Base-by-base conservation (phyloP, 2,329 filamentous ascomycete species). In the Curvularia eragrostidis region DNA sequence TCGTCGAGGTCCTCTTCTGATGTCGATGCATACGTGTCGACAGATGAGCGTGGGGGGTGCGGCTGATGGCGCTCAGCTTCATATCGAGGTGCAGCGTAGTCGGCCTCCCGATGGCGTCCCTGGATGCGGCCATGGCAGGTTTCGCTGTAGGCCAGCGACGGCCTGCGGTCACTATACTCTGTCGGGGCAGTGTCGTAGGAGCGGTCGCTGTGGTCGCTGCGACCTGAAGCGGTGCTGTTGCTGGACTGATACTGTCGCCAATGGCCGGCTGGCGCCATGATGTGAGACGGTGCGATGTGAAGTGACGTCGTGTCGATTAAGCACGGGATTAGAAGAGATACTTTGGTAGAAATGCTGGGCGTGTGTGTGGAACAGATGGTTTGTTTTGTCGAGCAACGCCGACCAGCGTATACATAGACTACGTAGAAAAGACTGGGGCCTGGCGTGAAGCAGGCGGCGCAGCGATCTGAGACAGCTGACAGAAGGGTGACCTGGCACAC, bases 11-110 rank as follows among this genome's bases (percentile, higher is more conserved):
- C 86, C 42, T 87, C 82, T 42, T 85, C 82, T 3, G 89, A 91
- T 30, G 84, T 90, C 5, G 93, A 97, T 68, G 88, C 87, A 75
- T 93, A 96, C 1, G 93, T 96, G 59, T 91, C 89, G 65, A 87
- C 83, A 0, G 92, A 95, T 24, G 85, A 82, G 44, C 84, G 82
- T 47, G 73, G 64, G 32, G 63, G 65, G 19, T 50, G 61, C 19
- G 54, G 48, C 21, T 57, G 58, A 59, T 67, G 64, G 46, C 52
- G 55, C 32, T 59, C 56, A 52, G 41, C 48, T 41, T 66, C 48
- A 19, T 58, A 32, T 34, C 54, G 48, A 19, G 61, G 50, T 5
- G 53, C 56, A 52, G 69, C 72, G 50, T 70, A 72, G 32, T 74
- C 68, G 47, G 59, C 62, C 7, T 71, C 57, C 21, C 63, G 65